Evolutionary conservation across 768 basidiomycete genomes (phyloP), one percentile per base, ranked within the genome.

Genomic region (Mycena crocata): DNA sequence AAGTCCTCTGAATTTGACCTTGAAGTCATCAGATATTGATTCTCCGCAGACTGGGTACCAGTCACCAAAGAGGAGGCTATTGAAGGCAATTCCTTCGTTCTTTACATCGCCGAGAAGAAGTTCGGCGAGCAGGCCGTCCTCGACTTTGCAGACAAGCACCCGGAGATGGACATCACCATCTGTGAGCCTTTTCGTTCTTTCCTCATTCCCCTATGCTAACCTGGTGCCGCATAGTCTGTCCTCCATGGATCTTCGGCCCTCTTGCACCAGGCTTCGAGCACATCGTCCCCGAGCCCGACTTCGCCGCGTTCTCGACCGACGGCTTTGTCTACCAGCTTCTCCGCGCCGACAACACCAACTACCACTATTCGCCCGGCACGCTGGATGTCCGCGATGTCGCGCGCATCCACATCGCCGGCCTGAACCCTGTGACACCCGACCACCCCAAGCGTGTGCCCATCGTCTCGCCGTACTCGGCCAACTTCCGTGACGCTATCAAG

Each of bases 191-290:
- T 32, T 42, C 0, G 8, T 15, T 6, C 19, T 23, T 21, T 3
- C n/a, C 7, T 19, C 24, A 9, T 21, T 28, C 13, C 19, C 17
- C 12, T 23, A 6, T 7, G 6, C 57, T 58, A 9, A 58, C 31
- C 30, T 26, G 5, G 21, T 19, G 1, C 17, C 32, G 14, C 19
- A 3, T 30, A 58, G 35, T 78, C 34, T 66, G 68, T 34, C 76
- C 76, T 9, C 56, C 71, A 0, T 77, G 62, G 60, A 62, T 76
- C 49, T 71, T 71, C 31, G 75, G 76, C 15, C 76, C 76, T 6
- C 56, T 77, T 56, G 74, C 73, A 2, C 70, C 68, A 31, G 68
- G 70, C 30, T 73, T 73, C 44, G 57, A 66, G 42, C 45, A 64
- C 46, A 55, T 73, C 28, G 44, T 69, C 6, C 68, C 69, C 9